These are phyloP conservation scores for Glycine tomentella DNA, from an alignment of 306 rosid species.

Conservation along the genomic window DNA sequence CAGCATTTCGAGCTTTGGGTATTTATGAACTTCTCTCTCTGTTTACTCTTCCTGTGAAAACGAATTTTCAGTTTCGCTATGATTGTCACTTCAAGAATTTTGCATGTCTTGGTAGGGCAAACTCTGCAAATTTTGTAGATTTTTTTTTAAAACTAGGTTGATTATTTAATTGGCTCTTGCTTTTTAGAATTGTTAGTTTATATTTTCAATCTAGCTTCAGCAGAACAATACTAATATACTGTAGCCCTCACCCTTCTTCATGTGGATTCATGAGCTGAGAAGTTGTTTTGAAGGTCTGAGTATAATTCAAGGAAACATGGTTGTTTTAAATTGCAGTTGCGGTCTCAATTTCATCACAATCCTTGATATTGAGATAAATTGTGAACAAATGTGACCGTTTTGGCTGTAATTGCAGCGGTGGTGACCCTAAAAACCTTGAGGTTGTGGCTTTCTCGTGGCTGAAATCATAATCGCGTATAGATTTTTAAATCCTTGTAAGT, in stretches of 20 bases:
- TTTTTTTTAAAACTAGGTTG: background rate
- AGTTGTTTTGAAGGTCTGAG: constrained; percentile 8
- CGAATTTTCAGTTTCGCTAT: background rate
- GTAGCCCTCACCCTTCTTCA: background rate
- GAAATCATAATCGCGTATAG: background rate
- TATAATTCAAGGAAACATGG: background rate
- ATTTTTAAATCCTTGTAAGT: background rate
- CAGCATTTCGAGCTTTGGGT: background rate
- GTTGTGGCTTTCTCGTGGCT: too few species aligned
- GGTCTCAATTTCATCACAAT: background rate
- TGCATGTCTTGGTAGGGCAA: background rate
- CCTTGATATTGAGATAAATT: background rate
- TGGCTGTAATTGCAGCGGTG: background rate
- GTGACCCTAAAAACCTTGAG: background rate
- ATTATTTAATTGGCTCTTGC: background rate
- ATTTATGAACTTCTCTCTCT: background rate
- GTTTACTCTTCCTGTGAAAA: background rate
- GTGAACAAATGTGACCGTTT: background rate
- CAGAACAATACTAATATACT: background rate
- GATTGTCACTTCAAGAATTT: background rate
- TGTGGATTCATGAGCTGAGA: background rate
- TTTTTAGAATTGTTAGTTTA: too few species aligned
- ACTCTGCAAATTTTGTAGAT: background rate
- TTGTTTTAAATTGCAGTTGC: background rate
- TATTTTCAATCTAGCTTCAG: constrained; percentile 14